Percentiles rank a stretch among this genome's conserved stretches.
These are phyloP conservation scores for Apophysomyces ossiformis DNA, from an alignment of 371 early-diverging fungal species.

Conservation along the genomic window DNA sequence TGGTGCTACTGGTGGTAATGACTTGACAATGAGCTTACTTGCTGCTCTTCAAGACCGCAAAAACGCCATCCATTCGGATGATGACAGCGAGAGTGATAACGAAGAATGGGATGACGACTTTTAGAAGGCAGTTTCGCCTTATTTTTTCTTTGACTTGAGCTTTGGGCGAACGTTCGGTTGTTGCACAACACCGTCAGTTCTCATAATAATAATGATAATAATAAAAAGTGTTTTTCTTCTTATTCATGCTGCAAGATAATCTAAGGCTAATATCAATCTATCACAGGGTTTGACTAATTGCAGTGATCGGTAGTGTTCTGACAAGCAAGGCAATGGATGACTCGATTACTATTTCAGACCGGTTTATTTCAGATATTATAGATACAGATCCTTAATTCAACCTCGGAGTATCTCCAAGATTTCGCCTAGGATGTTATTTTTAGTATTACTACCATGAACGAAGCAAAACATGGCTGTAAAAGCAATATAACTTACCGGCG, in stretches of 20 bases:
- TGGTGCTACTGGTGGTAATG: conserved; percentile 19
- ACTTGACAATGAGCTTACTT: conserved; percentile 22
- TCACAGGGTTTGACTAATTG: too few species aligned
- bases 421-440: background rate
- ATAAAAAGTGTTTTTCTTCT: too few species aligned
- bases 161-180: too few species aligned
- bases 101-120: conserved; percentile 32
- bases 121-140: background rate
- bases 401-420: background rate
- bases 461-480: background rate
- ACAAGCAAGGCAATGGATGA: too few species aligned
- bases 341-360: too few species aligned
- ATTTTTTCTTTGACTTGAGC: too few species aligned
- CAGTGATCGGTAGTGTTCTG: too few species aligned
- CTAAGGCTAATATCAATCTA: too few species aligned
- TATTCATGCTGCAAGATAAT: too few species aligned
- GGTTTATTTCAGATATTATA: too few species aligned
- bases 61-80: conserved; percentile 26
- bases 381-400: background rate
- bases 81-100: conserved; percentile 19
- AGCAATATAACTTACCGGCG: conserved; percentile 18
- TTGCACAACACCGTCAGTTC: too few species aligned
- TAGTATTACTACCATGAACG: background rate
- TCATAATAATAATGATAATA: too few species aligned
- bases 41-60: conserved; percentile 30